Conservation (phyloP, 2,329 filamentous ascomycete genomes). For the Magnaporthales sp. region DNA sequence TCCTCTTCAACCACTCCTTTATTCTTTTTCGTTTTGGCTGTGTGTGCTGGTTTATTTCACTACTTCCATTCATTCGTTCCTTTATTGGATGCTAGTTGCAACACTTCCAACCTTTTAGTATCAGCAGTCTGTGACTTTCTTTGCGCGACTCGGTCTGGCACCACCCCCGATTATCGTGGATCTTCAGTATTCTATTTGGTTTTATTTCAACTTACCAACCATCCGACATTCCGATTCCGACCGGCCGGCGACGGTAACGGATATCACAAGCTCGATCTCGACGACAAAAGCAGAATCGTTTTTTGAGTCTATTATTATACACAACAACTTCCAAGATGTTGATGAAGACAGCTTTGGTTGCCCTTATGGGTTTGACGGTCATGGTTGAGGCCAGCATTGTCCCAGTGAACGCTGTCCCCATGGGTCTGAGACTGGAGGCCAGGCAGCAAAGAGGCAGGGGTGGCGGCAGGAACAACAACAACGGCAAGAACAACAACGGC, state of each 20-base stretch:
- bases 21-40: conserved; percentile 24
- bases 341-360: conserved; percentile 38
- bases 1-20: conserved; percentile 27
- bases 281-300: conserved; percentile 8
- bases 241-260: conserved; percentile 9
- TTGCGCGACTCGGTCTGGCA: conserved; percentile 6
- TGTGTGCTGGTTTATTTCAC: conserved; percentile 28
- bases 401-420: conserved; percentile 25
- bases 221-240: neutral
- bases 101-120: conserved; percentile 21
- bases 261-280: conserved; percentile 3
- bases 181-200: conserved; percentile 12
- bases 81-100: conserved; percentile 16
- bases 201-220: neutral
- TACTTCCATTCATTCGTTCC: conserved; percentile 42
- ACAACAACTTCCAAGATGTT: conserved; percentile 34
- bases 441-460: conserved; percentile 8
- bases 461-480: conserved; percentile 12
- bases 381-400: conserved; percentile 31
- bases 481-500: conserved; percentile 14
- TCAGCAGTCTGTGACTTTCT: conserved; percentile 24
- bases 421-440: neutral
- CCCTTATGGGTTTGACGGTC: conserved; percentile 38
- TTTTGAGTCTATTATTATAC: neutral
- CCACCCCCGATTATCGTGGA: conserved; percentile 16